phyloP scores from a whole-genome alignment of 345 rosid genomes.

The Diplotaxis tenuifolia region DNA sequence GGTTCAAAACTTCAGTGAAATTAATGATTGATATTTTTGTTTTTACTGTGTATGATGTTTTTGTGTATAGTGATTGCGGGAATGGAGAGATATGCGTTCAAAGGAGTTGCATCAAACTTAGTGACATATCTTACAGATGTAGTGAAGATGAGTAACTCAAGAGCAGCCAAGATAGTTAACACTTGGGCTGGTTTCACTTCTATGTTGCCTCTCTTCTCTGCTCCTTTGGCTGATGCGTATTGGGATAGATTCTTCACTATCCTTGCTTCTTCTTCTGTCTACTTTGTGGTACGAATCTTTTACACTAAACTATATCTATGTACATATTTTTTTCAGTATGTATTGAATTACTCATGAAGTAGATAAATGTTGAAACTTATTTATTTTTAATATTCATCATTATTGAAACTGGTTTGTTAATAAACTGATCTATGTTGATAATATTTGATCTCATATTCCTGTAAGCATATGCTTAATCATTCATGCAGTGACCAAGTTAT shows the following conservation, averaged over 20 bases:
- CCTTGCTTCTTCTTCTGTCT: constrained; percentile 65
- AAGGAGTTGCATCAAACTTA: constrained; percentile 92
- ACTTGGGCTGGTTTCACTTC: constrained; percentile 96
- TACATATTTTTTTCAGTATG: background rate
- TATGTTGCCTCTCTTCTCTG: constrained; percentile 76
- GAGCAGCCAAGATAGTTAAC: constrained; percentile 86
- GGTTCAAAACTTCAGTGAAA: background rate
- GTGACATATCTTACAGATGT: constrained; percentile 87
- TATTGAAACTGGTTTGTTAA: background rate
- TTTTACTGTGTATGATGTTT: background rate
- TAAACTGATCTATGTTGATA: background rate
- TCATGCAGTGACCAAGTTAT: background rate
- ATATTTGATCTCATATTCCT: background rate
- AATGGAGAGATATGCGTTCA: constrained; percentile 93
- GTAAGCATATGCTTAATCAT: background rate
- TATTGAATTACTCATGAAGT: background rate
- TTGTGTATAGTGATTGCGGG: constrained; percentile 60
- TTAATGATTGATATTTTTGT: background rate
- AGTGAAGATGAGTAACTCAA: constrained; percentile 80
- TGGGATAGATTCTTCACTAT: constrained; percentile 79
- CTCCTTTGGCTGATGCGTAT: constrained; percentile 76
- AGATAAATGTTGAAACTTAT: background rate
- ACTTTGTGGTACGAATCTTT: constrained; percentile 56
- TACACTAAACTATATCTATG: background rate
- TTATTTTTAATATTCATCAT: background rate